A percentile compares a stretch with the other conserved stretches of the same genome.
phyloP scores from a whole-genome alignment of 108 stramenopile species.

The Nitzschia sp. region DNA sequence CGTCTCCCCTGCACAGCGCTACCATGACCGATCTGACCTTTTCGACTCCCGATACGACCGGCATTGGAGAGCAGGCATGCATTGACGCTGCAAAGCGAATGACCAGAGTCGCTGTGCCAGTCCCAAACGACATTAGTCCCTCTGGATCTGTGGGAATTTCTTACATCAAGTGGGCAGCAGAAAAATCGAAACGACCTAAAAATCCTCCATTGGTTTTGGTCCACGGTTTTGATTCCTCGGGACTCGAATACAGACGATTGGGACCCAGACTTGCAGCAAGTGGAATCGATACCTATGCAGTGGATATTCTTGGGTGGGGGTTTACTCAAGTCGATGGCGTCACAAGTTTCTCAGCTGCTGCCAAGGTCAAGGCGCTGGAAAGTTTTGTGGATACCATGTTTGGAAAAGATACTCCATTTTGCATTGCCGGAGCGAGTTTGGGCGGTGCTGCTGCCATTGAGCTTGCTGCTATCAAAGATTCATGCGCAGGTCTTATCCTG shows the following conservation, averaged over 20 bases:
- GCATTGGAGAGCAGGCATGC: constrained; percentile 57
- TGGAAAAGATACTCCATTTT: constrained; percentile 40
- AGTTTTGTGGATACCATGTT: constrained; percentile 62
- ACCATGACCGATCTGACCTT: constrained; percentile 52
- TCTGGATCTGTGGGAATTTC: constrained; percentile 73
- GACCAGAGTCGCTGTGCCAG: constrained; percentile 69
- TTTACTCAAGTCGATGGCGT: constrained; percentile 79
- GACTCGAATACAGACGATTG: constrained; percentile 83
- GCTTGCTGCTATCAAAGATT: constrained; percentile 48
- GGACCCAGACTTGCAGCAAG: constrained; percentile 66
- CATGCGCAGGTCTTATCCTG: constrained; percentile 55
- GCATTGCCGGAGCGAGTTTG: constrained; percentile 73
- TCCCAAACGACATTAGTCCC: constrained; percentile 51
- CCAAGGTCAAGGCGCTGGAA: constrained; percentile 83
- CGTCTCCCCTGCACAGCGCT: neutral
- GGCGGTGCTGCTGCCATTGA: constrained; percentile 85
- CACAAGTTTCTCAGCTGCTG: constrained; percentile 74
- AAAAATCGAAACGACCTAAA: constrained; percentile 10
- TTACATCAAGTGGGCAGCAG: constrained; percentile 63
- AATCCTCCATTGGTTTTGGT: constrained; percentile 53
- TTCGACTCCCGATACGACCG: constrained; percentile 51
- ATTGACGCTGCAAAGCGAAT: constrained; percentile 64
- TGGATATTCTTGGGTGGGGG: constrained; percentile 96
- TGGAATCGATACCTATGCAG: constrained; percentile 83
- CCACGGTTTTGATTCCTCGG: constrained; percentile 93